phyloP scores from a whole-genome alignment of 345 rosid genomes.

The Xanthoceras sorbifolium region DNA sequence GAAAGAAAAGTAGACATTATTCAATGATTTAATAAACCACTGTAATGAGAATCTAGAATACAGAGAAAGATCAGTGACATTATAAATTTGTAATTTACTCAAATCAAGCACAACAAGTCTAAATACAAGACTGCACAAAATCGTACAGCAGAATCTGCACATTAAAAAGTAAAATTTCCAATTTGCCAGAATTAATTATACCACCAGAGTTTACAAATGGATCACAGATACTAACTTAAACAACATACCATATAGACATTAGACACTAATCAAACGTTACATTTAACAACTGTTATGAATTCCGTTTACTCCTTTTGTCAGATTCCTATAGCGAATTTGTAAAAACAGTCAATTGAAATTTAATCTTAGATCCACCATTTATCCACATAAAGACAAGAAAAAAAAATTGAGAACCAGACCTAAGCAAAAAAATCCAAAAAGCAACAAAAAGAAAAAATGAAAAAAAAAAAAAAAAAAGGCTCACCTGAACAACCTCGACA shows the following conservation, averaged over 20 bases:
- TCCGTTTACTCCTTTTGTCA: neutral
- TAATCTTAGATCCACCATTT: neutral
- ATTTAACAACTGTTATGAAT: neutral
- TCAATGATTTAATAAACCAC: neutral
- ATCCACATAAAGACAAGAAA: neutral
- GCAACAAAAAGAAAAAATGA: neutral
- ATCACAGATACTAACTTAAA: neutral
- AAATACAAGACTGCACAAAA: neutral
- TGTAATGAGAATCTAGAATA: neutral
- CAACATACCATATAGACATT: neutral
- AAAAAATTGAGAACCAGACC: slow-evolving; percentile 5
- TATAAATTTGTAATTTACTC: neutral
- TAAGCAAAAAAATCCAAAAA: neutral
- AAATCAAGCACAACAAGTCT: neutral
- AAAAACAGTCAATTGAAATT: neutral
- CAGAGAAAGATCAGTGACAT: neutral
- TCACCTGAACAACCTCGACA: slow-evolving; percentile 91
- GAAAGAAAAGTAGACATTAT: neutral
- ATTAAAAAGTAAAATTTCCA: neutral
- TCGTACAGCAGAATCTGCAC: neutral
- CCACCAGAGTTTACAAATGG: neutral
- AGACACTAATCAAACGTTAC: neutral
- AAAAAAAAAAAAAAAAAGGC: neutral
- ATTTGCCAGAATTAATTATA: neutral
- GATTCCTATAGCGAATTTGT: neutral